A percentile compares a stretch with the other conserved stretches of the same genome.
These are phyloP conservation scores for Naganishia sp. DNA, from an alignment of 1,284 basidiomycete genomes.

Conservation along the genomic window DNA sequence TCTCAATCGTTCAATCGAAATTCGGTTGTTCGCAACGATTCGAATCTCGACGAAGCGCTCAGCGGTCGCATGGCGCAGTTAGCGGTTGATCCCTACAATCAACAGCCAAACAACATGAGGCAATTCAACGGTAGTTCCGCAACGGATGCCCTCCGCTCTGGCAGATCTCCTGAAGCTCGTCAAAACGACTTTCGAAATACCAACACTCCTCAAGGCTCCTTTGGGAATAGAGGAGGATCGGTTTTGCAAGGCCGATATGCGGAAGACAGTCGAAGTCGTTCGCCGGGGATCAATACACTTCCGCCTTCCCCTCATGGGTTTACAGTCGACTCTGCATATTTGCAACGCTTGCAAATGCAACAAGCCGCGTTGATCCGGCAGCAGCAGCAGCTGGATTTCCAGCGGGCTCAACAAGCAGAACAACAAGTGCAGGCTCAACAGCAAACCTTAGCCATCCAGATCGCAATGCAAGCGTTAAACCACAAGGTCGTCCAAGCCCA, in stretches of 20 bases:
- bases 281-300: neutral
- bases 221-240: neutral
- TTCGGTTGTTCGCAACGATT: neutral
- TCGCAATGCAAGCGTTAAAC: conserved; percentile 30
- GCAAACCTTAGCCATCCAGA: conserved; percentile 21
- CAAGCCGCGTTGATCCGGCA: conserved; percentile 11
- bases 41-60: neutral
- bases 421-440: conserved; percentile 18
- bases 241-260: neutral
- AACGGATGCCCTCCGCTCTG: conserved; percentile 11
- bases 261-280: neutral
- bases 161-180: conserved; percentile 3
- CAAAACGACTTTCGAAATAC: conserved; percentile 1
- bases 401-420: conserved; percentile 19
- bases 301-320: conserved; percentile 10
- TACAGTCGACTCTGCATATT: conserved; percentile 7
- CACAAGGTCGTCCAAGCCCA: conserved; percentile 32
- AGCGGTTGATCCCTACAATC: neutral
- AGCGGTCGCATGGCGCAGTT: conserved; percentile 10
- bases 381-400: conserved; percentile 7
- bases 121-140: conserved; percentile 9
- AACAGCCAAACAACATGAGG: conserved; percentile 3
- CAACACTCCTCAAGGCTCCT: neutral
- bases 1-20: neutral
- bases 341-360: conserved; percentile 18